Conservation (phyloP, 2,329 filamentous ascomycete genomes). For the Beauveria caledonica region DNA sequence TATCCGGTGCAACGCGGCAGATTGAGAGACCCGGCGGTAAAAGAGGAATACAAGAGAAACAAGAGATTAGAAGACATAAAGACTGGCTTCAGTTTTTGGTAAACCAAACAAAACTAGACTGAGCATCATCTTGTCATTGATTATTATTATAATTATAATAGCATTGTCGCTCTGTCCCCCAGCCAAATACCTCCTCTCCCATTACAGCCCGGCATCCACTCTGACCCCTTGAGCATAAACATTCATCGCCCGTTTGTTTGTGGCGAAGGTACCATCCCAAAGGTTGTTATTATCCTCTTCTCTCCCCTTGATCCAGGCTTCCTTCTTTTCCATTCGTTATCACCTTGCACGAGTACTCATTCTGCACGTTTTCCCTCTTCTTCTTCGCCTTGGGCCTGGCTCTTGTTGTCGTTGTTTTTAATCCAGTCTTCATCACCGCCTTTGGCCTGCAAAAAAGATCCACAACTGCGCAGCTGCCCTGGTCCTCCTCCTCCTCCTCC, state of each 20-base stretch:
- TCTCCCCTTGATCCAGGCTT: background rate
- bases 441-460: background rate
- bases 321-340: background rate
- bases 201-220: constrained; percentile 13
- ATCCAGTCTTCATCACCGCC: constrained; percentile 4
- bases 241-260: constrained; percentile 3
- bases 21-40: no score
- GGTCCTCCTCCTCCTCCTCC: background rate
- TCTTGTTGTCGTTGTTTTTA: background rate
- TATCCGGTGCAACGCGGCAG: no score
- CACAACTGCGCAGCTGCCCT: background rate
- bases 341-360: no score
- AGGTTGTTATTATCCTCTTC: background rate
- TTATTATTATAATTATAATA: no score
- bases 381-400: background rate
- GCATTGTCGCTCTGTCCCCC: background rate
- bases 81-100: no score
- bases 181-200: constrained; percentile 14
- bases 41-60: no score
- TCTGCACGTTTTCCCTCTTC: no score
- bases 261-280: constrained; percentile 9
- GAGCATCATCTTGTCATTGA: no score
- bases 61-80: no score
- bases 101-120: no score
- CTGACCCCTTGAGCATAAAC: background rate